Conservation (phyloP, 2,329 filamentous ascomycete genomes). For the Chrysoporthe deuterocubensis region DNA sequence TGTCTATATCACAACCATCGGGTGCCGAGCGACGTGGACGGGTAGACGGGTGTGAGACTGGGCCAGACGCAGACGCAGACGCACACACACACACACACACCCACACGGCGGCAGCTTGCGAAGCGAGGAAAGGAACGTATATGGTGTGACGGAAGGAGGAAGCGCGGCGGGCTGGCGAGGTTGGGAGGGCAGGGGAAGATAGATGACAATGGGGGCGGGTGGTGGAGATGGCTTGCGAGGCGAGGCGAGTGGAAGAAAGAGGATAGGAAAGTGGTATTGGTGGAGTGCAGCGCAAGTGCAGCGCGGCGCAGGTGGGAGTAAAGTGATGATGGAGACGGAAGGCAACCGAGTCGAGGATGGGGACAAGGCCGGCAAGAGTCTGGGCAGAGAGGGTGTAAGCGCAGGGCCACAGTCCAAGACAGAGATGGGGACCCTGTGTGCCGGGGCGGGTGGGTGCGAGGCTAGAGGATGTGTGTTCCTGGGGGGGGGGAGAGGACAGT, state of each 20-base stretch:
- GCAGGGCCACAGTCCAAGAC: neutral
- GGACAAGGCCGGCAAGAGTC: neutral
- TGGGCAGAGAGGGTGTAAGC: no score
- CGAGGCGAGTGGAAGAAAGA: conserved; percentile 1
- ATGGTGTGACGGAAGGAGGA: conserved; percentile 19
- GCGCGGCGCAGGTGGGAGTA: conserved; percentile 3
- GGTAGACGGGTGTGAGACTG: neutral
- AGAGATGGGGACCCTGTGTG: neutral
- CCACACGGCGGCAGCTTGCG: conserved; percentile 18
- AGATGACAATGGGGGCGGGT: conserved; percentile 5
- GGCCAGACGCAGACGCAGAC: neutral
- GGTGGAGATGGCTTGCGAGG: conserved; percentile 1
- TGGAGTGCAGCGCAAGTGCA: conserved; percentile 1
- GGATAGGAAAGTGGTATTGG: conserved; percentile 19
- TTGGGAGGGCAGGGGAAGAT: conserved; percentile 14
- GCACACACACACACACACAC: neutral
- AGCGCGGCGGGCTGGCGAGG: neutral
- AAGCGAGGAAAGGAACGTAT: conserved; percentile 26
- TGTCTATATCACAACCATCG: conserved; percentile 21
- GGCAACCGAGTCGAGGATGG: conserved; percentile 6
- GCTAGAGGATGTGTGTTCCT: neutral
- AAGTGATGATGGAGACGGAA: conserved; percentile 7
- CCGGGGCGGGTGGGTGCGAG: neutral
- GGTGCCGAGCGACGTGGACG: conserved; percentile 1
- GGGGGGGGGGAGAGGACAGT: neutral